Percentiles rank a stretch among this genome's conserved stretches.
Evolutionary conservation across 176 grass and related monocot genomes (phyloP).

Genomic region (Typha latifolia): DNA sequence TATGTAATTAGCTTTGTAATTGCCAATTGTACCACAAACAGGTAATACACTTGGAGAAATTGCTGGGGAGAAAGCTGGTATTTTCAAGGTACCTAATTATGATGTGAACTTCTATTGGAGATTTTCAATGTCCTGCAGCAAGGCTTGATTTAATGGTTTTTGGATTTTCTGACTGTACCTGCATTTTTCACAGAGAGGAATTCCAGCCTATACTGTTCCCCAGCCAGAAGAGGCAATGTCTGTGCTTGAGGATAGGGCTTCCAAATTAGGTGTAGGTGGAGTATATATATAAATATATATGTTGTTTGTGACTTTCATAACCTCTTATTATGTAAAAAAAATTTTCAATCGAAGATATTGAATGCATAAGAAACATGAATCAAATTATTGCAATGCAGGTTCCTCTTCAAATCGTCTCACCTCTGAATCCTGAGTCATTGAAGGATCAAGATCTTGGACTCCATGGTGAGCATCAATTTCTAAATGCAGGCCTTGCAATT

Average conservation of each 20-base stretch:
- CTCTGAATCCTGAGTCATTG: conserved; percentile 53
- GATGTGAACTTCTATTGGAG: neutral
- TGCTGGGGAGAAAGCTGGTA: conserved; percentile 75
- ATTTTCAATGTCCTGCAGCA: neutral
- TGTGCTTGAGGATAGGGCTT: conserved; percentile 59
- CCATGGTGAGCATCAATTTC: conserved; percentile 70
- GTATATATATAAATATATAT: too few relatives aligned
- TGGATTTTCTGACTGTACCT: neutral
- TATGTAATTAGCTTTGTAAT: too few relatives aligned
- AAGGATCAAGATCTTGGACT: conserved; percentile 69
- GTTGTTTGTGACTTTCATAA: too few relatives aligned
- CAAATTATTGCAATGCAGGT: conserved; percentile 27
- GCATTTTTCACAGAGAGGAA: conserved; percentile 49
- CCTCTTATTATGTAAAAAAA: neutral
- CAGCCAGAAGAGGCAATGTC: conserved; percentile 86
- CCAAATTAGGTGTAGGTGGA: conserved; percentile 71
- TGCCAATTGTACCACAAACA: conserved; percentile 16
- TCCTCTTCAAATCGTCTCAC: conserved; percentile 55
- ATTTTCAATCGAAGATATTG: neutral
- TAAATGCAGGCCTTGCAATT: conserved; percentile 88
- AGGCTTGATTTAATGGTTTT: neutral
- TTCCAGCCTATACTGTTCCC: conserved; percentile 59
- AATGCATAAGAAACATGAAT: neutral
- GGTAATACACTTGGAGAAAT: conserved; percentile 71
- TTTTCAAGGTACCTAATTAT: conserved; percentile 57